Percentiles rank a stretch among this genome's conserved stretches.
Conservation (phyloP, 257 asterid genomes). For the Solanum tacnaense region DNA sequence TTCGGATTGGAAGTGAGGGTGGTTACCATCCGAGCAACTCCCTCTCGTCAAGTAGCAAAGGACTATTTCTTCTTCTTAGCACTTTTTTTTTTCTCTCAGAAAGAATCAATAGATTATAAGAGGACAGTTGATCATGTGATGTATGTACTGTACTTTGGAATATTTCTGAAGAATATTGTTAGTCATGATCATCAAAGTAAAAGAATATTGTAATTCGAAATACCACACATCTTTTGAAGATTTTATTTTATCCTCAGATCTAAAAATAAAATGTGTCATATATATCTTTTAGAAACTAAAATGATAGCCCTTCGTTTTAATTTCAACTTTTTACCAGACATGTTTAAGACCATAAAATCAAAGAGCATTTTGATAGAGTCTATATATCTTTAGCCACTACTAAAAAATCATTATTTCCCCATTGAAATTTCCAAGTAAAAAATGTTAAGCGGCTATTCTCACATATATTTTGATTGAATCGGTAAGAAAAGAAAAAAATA, state of each 20-base stretch:
- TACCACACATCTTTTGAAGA: neutral
- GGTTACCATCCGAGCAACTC: too few relatives aligned
- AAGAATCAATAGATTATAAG: neutral
- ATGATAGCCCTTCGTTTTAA: neutral
- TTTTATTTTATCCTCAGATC: neutral
- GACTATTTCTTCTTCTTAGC: neutral
- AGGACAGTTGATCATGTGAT: neutral
- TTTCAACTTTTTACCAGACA: too few relatives aligned
- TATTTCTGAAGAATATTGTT: neutral
- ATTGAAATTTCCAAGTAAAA: too few relatives aligned
- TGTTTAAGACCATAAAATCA: too few relatives aligned
- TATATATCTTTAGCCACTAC: neutral
- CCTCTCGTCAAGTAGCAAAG: neutral
- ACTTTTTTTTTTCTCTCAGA: neutral
- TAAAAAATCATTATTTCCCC: neutral
- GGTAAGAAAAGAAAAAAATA: too few relatives aligned
- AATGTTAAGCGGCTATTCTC: neutral
- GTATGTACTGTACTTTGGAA: neutral
- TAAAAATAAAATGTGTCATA: neutral
- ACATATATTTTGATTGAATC: too few relatives aligned
- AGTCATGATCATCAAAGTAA: neutral
- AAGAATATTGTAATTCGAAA: neutral
- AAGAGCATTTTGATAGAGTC: neutral
- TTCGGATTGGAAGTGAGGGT: too few relatives aligned
- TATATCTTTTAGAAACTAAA: neutral